Evolutionary conservation across 2,329 filamentous ascomycete species (phyloP).

Genomic region (Ophiosphaerella herpotricha): DNA sequence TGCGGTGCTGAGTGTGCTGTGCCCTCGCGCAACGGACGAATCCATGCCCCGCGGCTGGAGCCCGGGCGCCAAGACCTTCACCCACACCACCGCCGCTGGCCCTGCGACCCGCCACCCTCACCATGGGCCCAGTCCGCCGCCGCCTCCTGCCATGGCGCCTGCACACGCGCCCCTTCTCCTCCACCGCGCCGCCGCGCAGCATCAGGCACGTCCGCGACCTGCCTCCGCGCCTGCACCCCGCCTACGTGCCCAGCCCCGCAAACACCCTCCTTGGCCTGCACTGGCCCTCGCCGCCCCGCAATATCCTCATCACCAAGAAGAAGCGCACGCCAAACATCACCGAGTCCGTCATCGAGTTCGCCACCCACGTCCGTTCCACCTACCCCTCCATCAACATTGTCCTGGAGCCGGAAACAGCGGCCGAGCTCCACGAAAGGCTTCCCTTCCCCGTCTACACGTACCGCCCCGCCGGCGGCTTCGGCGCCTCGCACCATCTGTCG

Average conservation of each 20-base stretch:
- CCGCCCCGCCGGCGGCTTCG: conserved; percentile 20
- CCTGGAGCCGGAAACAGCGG: conserved; percentile 77
- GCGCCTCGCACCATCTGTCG: conserved; percentile 58
- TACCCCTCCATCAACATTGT: conserved; percentile 83
- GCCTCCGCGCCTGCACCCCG: conserved; percentile 38
- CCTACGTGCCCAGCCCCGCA: conserved; percentile 57
- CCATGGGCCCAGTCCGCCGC: conserved; percentile 27
- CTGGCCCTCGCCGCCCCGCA: conserved; percentile 71
- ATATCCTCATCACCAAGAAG: conserved; percentile 72
- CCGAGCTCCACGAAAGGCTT: conserved; percentile 70
- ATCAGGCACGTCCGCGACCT: conserved; percentile 40
- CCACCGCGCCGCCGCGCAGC: conserved; percentile 20
- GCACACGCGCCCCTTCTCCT: conserved; percentile 30
- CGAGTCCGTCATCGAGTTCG: conserved; percentile 62
- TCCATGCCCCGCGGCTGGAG: conserved; percentile 5
- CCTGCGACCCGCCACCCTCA: not conserved
- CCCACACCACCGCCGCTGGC: not conserved
- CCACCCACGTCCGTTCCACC: conserved; percentile 72
- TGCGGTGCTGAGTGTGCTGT: too few relatives aligned
- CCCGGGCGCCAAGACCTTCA: too few relatives aligned
- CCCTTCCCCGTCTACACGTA: conserved; percentile 64
- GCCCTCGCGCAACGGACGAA: too few relatives aligned
- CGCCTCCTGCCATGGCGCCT: conserved; percentile 32
- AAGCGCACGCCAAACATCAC: conserved; percentile 61
- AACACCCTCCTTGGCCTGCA: conserved; percentile 67